phyloP scores from a whole-genome alignment of 176 grass and related monocot species.

The Poa annua region DNA sequence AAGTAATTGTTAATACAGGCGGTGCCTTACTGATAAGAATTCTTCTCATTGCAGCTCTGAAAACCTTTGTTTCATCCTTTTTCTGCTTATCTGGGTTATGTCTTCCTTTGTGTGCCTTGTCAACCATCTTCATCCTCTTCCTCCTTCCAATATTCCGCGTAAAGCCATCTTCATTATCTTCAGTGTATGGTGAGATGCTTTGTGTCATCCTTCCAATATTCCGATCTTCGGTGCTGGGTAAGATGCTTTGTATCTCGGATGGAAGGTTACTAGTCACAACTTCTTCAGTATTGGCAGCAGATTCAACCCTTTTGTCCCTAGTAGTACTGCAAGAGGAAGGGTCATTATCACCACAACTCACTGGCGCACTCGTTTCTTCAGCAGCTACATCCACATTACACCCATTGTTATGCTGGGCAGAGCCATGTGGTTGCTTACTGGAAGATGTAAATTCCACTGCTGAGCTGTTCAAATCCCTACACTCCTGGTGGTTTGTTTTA shows the following conservation, averaged over 20 bases:
- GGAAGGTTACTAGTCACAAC: conserved; percentile 41
- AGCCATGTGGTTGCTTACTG: conserved; percentile 41
- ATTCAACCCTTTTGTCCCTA: conserved; percentile 37
- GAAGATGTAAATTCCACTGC: conserved; percentile 40
- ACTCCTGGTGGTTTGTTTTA: conserved; percentile 29
- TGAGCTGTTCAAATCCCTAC: conserved; percentile 44
- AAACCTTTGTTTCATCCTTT: conserved; percentile 59
- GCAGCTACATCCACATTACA: conserved; percentile 42
- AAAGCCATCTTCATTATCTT: conserved; percentile 50
- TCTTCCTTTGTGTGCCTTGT: conserved; percentile 33
- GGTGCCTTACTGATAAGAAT: conserved; percentile 77
- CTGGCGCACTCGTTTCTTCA: conserved; percentile 32
- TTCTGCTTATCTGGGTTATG: conserved; percentile 43
- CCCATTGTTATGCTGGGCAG: conserved; percentile 39
- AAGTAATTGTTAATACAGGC: conserved; percentile 76
- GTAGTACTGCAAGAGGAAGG: conserved; percentile 48
- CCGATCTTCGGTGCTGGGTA: conserved; percentile 37
- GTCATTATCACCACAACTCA: conserved; percentile 48
- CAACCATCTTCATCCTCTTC: conserved; percentile 52
- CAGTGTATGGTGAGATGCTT: conserved; percentile 28
- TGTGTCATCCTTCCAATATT: conserved; percentile 46
- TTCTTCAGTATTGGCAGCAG: conserved; percentile 48
- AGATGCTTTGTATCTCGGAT: conserved; percentile 45
- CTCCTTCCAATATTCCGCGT: conserved; percentile 45
- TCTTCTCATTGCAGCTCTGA: conserved; percentile 87